Base-by-base conservation (phyloP, 306 rosid species). In the Rubus idaeus region DNA sequence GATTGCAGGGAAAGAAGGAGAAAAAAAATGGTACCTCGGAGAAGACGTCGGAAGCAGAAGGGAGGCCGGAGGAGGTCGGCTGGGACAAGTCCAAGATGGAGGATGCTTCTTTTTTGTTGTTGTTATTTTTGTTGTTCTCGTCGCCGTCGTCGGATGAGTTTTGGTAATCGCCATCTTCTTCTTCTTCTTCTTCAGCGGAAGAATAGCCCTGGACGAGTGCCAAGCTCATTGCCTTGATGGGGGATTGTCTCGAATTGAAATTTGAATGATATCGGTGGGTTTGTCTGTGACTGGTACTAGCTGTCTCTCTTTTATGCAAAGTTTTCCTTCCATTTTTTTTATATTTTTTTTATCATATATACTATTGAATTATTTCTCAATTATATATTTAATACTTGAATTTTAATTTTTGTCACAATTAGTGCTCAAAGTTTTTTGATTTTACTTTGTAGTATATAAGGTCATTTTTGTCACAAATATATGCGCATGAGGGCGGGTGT, bases 11-110 rank as follows among this genome's bases (percentile, higher is more conserved):
- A 78, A 18, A 69, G 6, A 57, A 10, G 64, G 16, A 44, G 8
- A 21, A 57, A 41, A 14, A 21, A 57, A 41, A 14, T 17, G 72
- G 26, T 86, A 94, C 98, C 91, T 94, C 93, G 78, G 95, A 90
- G 87, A 94, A 94, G 71, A 84, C 93, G 64, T 90, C 98, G 61
- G 91, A 89, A 40, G 97, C 98, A 35, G 98, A 94, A 52, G 97
- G 98, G 37, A 94, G 95, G 40, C 81, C 87, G 73, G 92, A 82
- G 42, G 80, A 44, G 52, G 75, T 51, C 58, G 93, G 87, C 18
- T 82, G 88, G 10, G 90, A 91, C 46, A 77, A 83, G 68, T 94
- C 90, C 78, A 90, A 88, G 61, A 90, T 73, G 70, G 98, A 91
- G 77, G 84, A 79, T 82, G 89, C 86, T 6, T 26, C 26, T 7